These are phyloP conservation scores for Exophiala calicioides DNA, from an alignment of 2,329 filamentous ascomycete species.

Conservation along the genomic window DNA sequence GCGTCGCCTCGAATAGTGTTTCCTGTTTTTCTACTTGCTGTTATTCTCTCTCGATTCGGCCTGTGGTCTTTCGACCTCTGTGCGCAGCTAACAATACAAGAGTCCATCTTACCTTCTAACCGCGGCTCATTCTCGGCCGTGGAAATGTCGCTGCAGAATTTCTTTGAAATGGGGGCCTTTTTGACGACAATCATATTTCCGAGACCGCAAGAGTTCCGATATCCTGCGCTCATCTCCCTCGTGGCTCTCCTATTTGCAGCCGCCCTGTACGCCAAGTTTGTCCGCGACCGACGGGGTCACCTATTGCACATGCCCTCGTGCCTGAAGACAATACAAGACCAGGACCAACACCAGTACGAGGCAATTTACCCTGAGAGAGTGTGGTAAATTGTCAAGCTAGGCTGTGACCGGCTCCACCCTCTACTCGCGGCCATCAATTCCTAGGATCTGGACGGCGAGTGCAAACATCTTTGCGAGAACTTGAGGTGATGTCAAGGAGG, in stretches of 20 bases:
- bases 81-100: conserved; percentile 62
- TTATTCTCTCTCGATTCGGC: conserved; percentile 60
- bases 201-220: conserved; percentile 64
- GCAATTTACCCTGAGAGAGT: not conserved
- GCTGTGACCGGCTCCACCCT: too few species aligned
- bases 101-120: conserved; percentile 52
- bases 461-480: too few species aligned
- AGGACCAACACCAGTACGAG: not conserved
- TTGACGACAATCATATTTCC: conserved; percentile 65
- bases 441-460: too few species aligned
- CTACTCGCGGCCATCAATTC: too few species aligned
- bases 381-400: too few species aligned
- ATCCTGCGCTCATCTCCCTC: conserved; percentile 62
- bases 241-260: conserved; percentile 54
- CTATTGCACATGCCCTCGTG: conserved; percentile 52
- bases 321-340: conserved; percentile 8
- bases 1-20: conserved; percentile 42
- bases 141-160: conserved; percentile 68
- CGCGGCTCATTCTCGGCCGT: conserved; percentile 70
- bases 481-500: not conserved
- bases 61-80: conserved; percentile 65
- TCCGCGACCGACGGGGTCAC: conserved; percentile 61
- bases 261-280: conserved; percentile 40
- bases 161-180: conserved; percentile 70
- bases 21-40: conserved; percentile 51